Evolutionary conservation across 75 land plant genomes (phyloP), one percentile per base, ranked within the genome.

Genomic region (Ceratopteris richardii): DNA sequence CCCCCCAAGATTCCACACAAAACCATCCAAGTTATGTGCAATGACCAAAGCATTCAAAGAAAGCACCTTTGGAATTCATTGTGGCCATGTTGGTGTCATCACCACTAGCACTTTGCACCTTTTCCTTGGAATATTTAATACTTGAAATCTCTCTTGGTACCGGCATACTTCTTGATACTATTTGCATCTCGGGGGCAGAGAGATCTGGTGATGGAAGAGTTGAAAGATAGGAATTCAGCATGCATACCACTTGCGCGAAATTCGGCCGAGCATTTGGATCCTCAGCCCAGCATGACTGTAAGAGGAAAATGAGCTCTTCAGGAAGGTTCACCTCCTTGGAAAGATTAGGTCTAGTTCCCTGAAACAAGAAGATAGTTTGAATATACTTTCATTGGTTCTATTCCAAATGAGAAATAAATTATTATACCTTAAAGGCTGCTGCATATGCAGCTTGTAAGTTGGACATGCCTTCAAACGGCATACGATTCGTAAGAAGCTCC

Each of bases 231-330:
- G 75, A 36, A 11, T 61, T 63, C 58, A 82, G 67, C 73, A 67
- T 58, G 10, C 48, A 4, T 14, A 77, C 76, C 44, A 83, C 69
- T 58, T 83, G 71, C 0, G 43, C 56, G 51, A 83, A 83, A 46
- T 77, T 78, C 12, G 87, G 87, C 16, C 83, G 64, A 9, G 56
- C 54, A 20, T 69, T 60, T 26, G 83, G 87, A 39, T 83, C 77
- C 52, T 76, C 75, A 13, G 77, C 74, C 87, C 87, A 83, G 54
- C 87, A 83, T 7, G 80, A 80, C 61, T 80, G 68, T 57, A 83
- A 31, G 53, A 83, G 62, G 17, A 81, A 71, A 6, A 70, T 80
- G 10, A 83, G 51, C 17, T 80, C 83, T 19, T 69, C 50, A 0
- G 76, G 78, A 14, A 76, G 18, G 28, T 60, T 52, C 51, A 48